phyloP scores from a whole-genome alignment of 352 stramenopile genomes.

The Globisporangium middletonii region DNA sequence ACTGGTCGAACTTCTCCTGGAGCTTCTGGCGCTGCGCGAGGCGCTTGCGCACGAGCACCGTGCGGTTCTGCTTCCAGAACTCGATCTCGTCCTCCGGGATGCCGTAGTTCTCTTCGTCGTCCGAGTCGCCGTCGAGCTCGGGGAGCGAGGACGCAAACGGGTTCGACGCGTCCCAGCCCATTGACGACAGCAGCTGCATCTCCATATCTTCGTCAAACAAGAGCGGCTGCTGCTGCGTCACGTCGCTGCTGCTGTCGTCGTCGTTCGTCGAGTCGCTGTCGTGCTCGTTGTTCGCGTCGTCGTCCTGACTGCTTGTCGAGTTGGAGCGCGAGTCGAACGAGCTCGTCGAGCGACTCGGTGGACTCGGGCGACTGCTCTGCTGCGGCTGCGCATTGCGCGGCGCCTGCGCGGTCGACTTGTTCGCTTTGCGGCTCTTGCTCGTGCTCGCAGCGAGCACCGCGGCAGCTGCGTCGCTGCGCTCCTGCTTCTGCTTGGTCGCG shows the following conservation, averaged over 20 bases:
- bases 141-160: slow-evolving; percentile 55
- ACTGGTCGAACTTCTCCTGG: slow-evolving; percentile 82
- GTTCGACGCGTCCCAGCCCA: slow-evolving; percentile 72
- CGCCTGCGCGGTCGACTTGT: neutral
- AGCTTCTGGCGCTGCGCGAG: slow-evolving; percentile 78
- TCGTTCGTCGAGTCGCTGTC: slow-evolving; percentile 31
- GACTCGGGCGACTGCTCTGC: slow-evolving; percentile 17
- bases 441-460: slow-evolving; percentile 21
- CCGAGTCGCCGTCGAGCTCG: slow-evolving; percentile 65
- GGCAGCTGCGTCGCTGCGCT: slow-evolving; percentile 21
- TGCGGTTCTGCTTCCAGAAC: slow-evolving; percentile 83
- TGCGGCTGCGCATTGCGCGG: slow-evolving; percentile 23
- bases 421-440: slow-evolving; percentile 12
- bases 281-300: slow-evolving; percentile 27
- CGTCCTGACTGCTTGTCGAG: slow-evolving; percentile 18
- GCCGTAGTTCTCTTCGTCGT: slow-evolving; percentile 72
- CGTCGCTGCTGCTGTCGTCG: slow-evolving; percentile 22
- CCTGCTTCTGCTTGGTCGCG: slow-evolving; percentile 66
- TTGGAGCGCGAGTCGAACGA: slow-evolving; percentile 38
- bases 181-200: slow-evolving; percentile 74
- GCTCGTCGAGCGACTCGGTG: slow-evolving; percentile 11
- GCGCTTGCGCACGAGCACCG: slow-evolving; percentile 64
- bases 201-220: slow-evolving; percentile 67
- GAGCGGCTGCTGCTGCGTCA: slow-evolving; percentile 28
- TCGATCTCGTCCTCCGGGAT: slow-evolving; percentile 84